Evolutionary conservation across 805 yeast species (phyloP), one percentile per base, ranked within the genome.

Genomic region (Pichia deserticola): DNA sequence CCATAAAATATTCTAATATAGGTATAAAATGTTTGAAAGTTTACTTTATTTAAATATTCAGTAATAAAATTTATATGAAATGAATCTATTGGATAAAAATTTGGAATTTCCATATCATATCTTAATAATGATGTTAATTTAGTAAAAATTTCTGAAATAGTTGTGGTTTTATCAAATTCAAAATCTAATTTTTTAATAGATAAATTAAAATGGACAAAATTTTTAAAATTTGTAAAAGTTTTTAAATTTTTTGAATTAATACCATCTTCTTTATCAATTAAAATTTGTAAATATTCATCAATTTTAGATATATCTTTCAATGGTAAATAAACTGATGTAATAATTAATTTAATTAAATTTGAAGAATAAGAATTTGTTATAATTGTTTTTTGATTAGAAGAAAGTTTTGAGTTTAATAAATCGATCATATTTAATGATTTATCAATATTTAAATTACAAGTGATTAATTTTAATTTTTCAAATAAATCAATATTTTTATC

Each of bases 251-350:
- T 25, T 28, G 15, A 27, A 3, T 2, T 20, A 20, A 2, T 20
- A 2, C 20, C 20, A 20, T 44, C 12, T 28, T 44, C 12, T 28
- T 44, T 39, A 5, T 10, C 13, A 4, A 27, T 11, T 13, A 47
- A 41, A 9, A 51, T 33, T 6, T 34, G 13, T 11, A 38, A 39
- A 33, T 29, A 51, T 33, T 51, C 53, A 9, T 36, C 34, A 25
- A 43, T 40, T 41, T 43, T 51, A 5, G 7, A 12, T 1, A 4
- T 25, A 35, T 50, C 50, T 6, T 36, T 20, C 12, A 47, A 33
- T 25, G 43, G 45, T 10, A 38, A 9, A 15, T 50, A 47, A 25
- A 36, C 4, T 11, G 34, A 20, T 4, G 35, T 15, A 12, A 48
- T 42, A 7, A 48, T 38, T 30, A 13, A 12, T 35, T 47, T 47